phyloP scores from a whole-genome alignment of 495 filamentous ascomycete species.

The Penicilliopsis zonata region DNA sequence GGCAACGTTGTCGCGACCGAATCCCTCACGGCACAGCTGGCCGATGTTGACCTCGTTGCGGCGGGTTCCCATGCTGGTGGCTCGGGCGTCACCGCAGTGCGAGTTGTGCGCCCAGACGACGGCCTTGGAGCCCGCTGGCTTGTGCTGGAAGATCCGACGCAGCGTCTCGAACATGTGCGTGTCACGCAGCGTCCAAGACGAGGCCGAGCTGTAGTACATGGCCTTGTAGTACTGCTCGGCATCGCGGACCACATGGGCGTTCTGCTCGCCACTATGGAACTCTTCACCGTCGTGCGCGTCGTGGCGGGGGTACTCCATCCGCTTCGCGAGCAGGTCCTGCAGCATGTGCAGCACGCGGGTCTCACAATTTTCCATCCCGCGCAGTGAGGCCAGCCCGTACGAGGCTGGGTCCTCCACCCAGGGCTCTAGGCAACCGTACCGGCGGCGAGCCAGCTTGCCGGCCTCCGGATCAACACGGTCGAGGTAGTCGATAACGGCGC shows the following conservation, averaged over 20 bases:
- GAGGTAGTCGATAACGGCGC: conserved; percentile 40
- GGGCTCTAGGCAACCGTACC: conserved; percentile 36
- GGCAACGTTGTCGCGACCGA: conserved; percentile 31
- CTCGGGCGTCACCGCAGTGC: conserved; percentile 46
- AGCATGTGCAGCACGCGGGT: conserved; percentile 34
- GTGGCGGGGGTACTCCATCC: conserved; percentile 29
- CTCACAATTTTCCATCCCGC: conserved; percentile 37
- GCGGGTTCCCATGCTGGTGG: conserved; percentile 39
- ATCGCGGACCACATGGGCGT: conserved; percentile 42
- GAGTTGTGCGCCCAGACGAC: conserved; percentile 53
- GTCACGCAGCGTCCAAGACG: conserved; percentile 47
- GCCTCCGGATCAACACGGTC: conserved; percentile 35
- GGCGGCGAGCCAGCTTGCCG: conserved; percentile 27
- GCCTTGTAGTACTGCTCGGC: conserved; percentile 46
- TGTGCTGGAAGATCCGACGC: conserved; percentile 29
- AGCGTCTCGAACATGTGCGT: conserved; percentile 48
- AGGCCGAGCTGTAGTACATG: conserved; percentile 45
- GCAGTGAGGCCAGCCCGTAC: conserved; percentile 38
- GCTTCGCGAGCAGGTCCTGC: conserved; percentile 26
- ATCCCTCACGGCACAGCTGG: conserved; percentile 40
- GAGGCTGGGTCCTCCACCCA: conserved; percentile 42
- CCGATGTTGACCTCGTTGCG: conserved; percentile 43
- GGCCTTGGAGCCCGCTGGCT: conserved; percentile 29
- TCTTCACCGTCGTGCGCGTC: conserved; percentile 31
- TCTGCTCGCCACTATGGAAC: conserved; percentile 42